Percentiles rank a stretch among this genome's conserved stretches.
phyloP scores from a whole-genome alignment of 257 asterid genomes.

The Scutellaria galericulata region DNA sequence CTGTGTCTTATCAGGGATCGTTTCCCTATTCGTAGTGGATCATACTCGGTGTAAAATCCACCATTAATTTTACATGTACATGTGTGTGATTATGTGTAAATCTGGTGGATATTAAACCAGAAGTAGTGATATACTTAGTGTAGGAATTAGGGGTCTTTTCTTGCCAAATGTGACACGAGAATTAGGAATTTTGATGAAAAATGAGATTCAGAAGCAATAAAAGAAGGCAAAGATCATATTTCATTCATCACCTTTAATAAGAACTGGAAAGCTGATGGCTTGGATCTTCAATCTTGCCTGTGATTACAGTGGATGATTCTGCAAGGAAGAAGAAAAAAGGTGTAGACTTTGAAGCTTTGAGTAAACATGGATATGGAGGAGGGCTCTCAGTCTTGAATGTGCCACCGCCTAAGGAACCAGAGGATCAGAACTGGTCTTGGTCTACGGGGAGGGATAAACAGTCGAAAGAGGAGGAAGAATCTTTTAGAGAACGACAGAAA shows the following conservation, averaged over 20 bases:
- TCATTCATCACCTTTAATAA: neutral
- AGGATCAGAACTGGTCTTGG: slow-evolving; percentile 88
- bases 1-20: too few relatives aligned
- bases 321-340: slow-evolving; percentile 69
- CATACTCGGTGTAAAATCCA: too few relatives aligned
- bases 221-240: neutral
- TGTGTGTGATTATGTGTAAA: too few relatives aligned
- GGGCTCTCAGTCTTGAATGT: slow-evolving; percentile 84
- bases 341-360: slow-evolving; percentile 76
- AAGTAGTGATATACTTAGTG: too few relatives aligned
- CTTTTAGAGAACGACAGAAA: slow-evolving; percentile 70
- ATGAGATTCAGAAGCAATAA: too few relatives aligned
- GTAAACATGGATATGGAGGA: slow-evolving; percentile 82
- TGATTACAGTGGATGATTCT: slow-evolving; percentile 54
- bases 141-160: too few relatives aligned
- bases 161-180: too few relatives aligned
- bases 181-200: too few relatives aligned
- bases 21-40: too few relatives aligned
- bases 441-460: slow-evolving; percentile 66
- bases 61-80: too few relatives aligned
- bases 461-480: slow-evolving; percentile 65
- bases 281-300: slow-evolving; percentile 23
- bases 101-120: too few relatives aligned
- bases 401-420: slow-evolving; percentile 80
- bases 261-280: neutral